Conservation (phyloP, 2,329 filamentous ascomycete genomes). For the Phaeophleospora eucalypticola region DNA sequence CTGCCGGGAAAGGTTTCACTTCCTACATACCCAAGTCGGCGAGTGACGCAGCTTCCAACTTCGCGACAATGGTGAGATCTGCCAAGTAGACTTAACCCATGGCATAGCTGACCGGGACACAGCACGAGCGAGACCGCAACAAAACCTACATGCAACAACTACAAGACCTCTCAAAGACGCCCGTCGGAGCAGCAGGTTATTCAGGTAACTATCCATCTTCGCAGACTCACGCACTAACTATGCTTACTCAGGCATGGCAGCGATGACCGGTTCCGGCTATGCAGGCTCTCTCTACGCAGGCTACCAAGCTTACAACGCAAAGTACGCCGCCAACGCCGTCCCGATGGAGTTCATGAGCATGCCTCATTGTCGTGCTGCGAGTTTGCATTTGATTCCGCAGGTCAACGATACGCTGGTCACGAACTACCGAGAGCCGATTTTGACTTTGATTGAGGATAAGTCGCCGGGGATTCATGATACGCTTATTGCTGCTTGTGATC, state of each 20-base stretch:
- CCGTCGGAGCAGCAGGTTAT: constrained; percentile 45
- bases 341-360: constrained; percentile 47
- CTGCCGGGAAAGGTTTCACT: constrained; percentile 46
- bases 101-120: no score
- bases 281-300: constrained; percentile 46
- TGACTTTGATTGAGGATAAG: constrained; percentile 45
- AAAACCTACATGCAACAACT: constrained; percentile 49
- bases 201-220: constrained; percentile 12
- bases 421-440: constrained; percentile 45
- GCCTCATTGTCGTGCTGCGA: constrained; percentile 41
- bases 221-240: constrained; percentile 21
- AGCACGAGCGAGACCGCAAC: constrained; percentile 43
- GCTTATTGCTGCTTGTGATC: constrained; percentile 47
- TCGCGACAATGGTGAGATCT: constrained; percentile 38
- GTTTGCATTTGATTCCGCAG: constrained; percentile 39
- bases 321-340: constrained; percentile 32
- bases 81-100: no score
- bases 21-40: constrained; percentile 45
- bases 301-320: constrained; percentile 45
- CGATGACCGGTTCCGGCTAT: constrained; percentile 45
- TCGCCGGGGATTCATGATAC: constrained; percentile 45
- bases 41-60: constrained; percentile 39
- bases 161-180: constrained; percentile 49
- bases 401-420: constrained; percentile 42
- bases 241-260: constrained; percentile 31